A percentile compares a stretch with the other conserved stretches of the same genome.
Evolutionary conservation across 371 early-diverging fungal species (phyloP).

Genomic region (Rhizopus microsporus): DNA sequence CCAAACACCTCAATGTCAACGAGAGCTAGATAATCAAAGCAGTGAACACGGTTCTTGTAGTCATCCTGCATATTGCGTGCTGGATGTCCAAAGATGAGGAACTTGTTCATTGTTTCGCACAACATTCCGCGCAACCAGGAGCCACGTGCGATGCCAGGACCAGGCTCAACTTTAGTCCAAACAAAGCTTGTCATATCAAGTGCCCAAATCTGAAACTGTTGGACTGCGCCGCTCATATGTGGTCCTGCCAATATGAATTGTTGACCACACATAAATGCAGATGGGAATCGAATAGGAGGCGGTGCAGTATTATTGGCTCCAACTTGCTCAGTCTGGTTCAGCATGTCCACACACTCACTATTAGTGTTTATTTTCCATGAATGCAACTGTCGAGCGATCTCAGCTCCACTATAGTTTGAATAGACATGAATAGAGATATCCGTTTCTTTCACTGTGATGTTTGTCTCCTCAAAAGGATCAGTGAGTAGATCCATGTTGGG

Average conservation of each 20-base stretch:
- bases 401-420: constrained; percentile 68
- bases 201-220: constrained; percentile 74
- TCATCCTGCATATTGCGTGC: constrained; percentile 62
- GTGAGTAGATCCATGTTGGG: constrained; percentile 21
- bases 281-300: constrained; percentile 75
- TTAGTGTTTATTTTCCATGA: constrained; percentile 44
- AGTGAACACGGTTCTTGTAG: constrained; percentile 69
- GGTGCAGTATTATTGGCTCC: constrained; percentile 51
- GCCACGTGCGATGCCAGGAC: constrained; percentile 59
- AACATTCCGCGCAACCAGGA: constrained; percentile 74
- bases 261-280: constrained; percentile 64
- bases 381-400: constrained; percentile 64
- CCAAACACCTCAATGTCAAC: constrained; percentile 71
- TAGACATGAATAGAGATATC: constrained; percentile 54
- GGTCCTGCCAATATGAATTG: constrained; percentile 72
- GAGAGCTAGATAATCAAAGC: constrained; percentile 59
- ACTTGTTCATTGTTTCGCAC: constrained; percentile 56
- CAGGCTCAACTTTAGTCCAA: constrained; percentile 72
- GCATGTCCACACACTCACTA: constrained; percentile 37
- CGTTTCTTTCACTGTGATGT: not conserved
- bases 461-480: constrained; percentile 12
- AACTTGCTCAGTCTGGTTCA: constrained; percentile 60
- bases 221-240: constrained; percentile 55
- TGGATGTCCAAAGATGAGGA: constrained; percentile 75
- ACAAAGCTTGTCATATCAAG: constrained; percentile 57